A percentile compares a stretch with the other conserved stretches of the same genome.
Conservation (phyloP, 139 green algal species). For the Closterium sp. region DNA sequence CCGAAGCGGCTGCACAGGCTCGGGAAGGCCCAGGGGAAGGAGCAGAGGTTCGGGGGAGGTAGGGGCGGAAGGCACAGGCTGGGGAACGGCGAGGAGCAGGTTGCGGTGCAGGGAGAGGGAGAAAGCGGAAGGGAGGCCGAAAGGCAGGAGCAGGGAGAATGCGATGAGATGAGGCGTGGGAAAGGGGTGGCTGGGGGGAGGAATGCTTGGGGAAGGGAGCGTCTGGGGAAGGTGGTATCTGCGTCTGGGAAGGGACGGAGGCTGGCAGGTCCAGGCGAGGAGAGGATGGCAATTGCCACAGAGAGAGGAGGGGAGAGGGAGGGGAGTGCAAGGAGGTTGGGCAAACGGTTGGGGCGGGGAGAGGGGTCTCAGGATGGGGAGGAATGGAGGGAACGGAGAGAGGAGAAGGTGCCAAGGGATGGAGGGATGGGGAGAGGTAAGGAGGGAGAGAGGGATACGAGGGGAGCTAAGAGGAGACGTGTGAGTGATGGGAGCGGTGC, state of each 20-base stretch:
- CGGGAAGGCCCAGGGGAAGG: neutral
- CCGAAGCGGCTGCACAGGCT: neutral
- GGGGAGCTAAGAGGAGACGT: neutral
- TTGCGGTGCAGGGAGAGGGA: neutral
- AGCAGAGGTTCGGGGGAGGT: neutral
- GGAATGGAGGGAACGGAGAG: no score
- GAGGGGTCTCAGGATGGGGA: neutral
- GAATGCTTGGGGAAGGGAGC: no score
- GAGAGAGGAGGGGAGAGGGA: neutral
- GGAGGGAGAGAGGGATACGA: neutral
- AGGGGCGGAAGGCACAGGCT: neutral
- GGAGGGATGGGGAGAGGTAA: neutral
- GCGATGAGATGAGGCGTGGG: no score
- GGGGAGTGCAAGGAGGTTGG: neutral
- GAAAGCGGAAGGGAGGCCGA: neutral
- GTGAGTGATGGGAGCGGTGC: neutral
- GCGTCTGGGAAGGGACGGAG: neutral
- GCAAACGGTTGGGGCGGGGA: neutral
- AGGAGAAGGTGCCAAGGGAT: neutral
- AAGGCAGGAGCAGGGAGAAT: neutral
- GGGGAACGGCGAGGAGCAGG: neutral
- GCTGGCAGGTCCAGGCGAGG: neutral
- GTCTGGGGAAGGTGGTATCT: neutral
- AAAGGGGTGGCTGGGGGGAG: no score
- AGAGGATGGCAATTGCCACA: neutral